phyloP scores from a whole-genome alignment of 2,329 filamentous ascomycete genomes.

The Pseudocercospora eumusae region DNA sequence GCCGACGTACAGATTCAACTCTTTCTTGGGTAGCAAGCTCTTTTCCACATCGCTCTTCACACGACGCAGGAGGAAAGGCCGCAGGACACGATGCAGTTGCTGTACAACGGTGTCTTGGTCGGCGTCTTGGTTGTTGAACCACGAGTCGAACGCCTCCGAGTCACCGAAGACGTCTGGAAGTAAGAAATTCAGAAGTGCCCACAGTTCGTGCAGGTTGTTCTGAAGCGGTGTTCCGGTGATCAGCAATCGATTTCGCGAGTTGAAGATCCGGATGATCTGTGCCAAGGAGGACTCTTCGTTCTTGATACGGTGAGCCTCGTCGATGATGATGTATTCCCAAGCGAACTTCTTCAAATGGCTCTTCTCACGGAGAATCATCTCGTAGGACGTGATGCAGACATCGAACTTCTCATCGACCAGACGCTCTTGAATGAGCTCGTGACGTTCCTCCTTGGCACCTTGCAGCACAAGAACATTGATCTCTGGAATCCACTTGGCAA shows the following conservation, averaged over 20 bases:
- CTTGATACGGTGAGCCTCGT: constrained; percentile 97
- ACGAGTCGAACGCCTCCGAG: constrained; percentile 93
- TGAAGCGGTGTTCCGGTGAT: constrained; percentile 97
- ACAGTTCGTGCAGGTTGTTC: constrained; percentile 97
- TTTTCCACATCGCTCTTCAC: constrained; percentile 99
- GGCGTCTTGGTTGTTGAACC: constrained; percentile 87
- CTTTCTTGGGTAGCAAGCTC: constrained; percentile 94
- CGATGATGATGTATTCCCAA: constrained; percentile 99
- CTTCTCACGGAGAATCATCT: constrained; percentile 97
- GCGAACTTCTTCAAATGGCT: constrained; percentile 93
- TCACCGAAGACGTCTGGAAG: constrained; percentile 98
- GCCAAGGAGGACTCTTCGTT: constrained; percentile 97
- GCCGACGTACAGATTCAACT: constrained; percentile 93
- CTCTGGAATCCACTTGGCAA: constrained; percentile 90
- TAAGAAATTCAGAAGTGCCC: constrained; percentile 95
- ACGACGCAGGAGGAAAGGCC: constrained; percentile 90
- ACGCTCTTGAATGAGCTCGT: constrained; percentile 82
- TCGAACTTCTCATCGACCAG: constrained; percentile 95
- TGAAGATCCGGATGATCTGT: constrained; percentile 94
- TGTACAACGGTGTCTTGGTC: constrained; percentile 96
- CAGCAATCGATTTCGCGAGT: constrained; percentile 88
- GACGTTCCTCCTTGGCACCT: constrained; percentile 90
- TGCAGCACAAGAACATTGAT: constrained; percentile 92
- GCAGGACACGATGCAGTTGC: constrained; percentile 87
- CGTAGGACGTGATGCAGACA: constrained; percentile 97